Evolutionary conservation across 1,284 basidiomycete genomes (phyloP).

Genomic region (Lignosus rhinocerotis): DNA sequence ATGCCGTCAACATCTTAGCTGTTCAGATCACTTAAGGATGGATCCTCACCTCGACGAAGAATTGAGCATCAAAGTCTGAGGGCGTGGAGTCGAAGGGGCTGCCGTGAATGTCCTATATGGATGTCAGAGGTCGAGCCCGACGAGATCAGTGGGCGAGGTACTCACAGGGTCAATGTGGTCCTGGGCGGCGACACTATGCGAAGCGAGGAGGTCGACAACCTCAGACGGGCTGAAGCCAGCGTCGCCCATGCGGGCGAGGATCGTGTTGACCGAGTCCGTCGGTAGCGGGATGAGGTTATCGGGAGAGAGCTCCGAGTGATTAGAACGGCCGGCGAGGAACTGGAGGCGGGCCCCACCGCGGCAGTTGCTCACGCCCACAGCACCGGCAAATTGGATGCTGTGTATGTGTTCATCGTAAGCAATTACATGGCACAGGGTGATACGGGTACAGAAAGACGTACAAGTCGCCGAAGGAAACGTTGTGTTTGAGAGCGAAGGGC

Average conservation of each 20-base stretch:
- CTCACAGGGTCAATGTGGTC: conserved; percentile 27
- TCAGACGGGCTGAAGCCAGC: conserved; percentile 32
- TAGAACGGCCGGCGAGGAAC: conserved; percentile 30
- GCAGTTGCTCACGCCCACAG: conserved; percentile 33
- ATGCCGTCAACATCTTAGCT: too few species aligned
- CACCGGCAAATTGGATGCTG: conserved; percentile 34
- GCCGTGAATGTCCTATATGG: conserved; percentile 8
- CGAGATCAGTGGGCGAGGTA: not conserved
- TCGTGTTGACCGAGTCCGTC: conserved; percentile 29
- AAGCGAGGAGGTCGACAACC: conserved; percentile 30
- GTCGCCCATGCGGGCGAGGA: conserved; percentile 31
- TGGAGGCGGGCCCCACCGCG: conserved; percentile 30
- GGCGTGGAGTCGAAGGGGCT: conserved; percentile 35
- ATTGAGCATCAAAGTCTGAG: conserved; percentile 40
- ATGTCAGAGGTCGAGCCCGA: not conserved
- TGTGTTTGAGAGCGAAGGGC: conserved; percentile 30
- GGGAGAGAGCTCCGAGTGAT: conserved; percentile 26
- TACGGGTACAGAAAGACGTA: conserved; percentile 15
- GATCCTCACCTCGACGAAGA: conserved; percentile 33
- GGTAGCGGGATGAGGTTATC: conserved; percentile 32
- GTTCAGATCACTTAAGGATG: not conserved
- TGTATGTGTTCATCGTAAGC: not conserved
- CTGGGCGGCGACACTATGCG: conserved; percentile 30
- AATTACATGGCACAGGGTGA: not conserved
- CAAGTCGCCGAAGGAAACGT: conserved; percentile 34